phyloP scores from a whole-genome alignment of 371 early-diverging fungal genomes.

The Mortierella sp. region DNA sequence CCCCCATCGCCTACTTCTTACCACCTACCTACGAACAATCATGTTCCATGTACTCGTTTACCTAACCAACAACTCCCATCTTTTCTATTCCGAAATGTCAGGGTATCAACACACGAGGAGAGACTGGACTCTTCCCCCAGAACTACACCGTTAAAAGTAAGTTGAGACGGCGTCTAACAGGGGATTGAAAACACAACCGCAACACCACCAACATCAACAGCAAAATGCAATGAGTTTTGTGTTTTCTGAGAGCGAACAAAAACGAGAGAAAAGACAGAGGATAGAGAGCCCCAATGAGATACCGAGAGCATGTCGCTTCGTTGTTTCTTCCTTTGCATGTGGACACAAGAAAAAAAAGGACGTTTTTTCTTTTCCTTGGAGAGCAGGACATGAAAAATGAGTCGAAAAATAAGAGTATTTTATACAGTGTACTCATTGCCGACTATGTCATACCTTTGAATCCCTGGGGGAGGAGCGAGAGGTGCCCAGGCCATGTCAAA shows the following conservation, averaged over 20 bases:
- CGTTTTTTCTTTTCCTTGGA: background rate
- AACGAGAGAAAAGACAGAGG: conserved; percentile 16
- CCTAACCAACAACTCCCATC: background rate
- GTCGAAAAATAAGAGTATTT: background rate
- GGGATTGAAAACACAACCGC: background rate
- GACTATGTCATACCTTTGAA: background rate
- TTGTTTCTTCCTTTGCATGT: background rate
- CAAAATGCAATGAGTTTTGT: background rate
- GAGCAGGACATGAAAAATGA: background rate
- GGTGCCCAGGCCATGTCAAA: background rate
- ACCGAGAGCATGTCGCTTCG: conserved; percentile 12
- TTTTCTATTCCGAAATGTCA: conserved; percentile 27
- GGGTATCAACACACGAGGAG: conserved; percentile 75
- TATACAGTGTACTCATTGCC: background rate
- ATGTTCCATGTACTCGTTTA: background rate
- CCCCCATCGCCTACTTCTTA: background rate
- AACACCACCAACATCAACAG: too few relatives aligned
- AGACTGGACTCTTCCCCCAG: conserved; percentile 76
- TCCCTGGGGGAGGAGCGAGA: background rate
- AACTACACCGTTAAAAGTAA: conserved; percentile 45
- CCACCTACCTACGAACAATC: background rate
- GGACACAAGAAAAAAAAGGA: conserved; percentile 27
- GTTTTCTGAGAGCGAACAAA: background rate
- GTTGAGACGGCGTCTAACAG: background rate
- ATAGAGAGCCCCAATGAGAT: conserved; percentile 6